These are phyloP conservation scores for Tubosaeta brunneosetosa DNA, from an alignment of 768 basidiomycete species.

Conservation along the genomic window DNA sequence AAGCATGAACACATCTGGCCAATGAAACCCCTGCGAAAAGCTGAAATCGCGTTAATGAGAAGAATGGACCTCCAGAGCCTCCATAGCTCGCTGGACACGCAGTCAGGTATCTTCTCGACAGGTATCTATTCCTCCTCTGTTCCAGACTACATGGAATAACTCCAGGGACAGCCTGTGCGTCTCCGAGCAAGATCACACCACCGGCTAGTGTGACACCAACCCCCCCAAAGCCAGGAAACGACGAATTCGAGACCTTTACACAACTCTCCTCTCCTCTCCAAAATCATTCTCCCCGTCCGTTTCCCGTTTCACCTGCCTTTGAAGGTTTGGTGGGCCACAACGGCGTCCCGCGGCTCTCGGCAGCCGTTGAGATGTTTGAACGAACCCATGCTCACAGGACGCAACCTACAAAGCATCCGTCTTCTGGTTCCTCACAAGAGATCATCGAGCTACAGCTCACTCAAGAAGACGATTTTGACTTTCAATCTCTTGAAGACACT, in stretches of 20 bases:
- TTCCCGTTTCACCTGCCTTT: slow-evolving; percentile 20
- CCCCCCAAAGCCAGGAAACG: not conserved
- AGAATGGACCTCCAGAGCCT: slow-evolving; percentile 36
- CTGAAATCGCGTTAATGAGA: slow-evolving; percentile 40
- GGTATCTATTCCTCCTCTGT: slow-evolving; percentile 12
- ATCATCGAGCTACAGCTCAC: slow-evolving; percentile 49
- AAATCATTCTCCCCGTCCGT: slow-evolving; percentile 6
- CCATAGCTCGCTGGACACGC: slow-evolving; percentile 11
- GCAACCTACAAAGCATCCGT: slow-evolving; percentile 8
- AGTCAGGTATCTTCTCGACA: slow-evolving; percentile 12
- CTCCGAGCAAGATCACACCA: slow-evolving; percentile 1
- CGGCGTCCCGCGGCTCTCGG: slow-evolving; percentile 3
- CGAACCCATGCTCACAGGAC: slow-evolving; percentile 3
- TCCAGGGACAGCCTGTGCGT: slow-evolving; percentile 4
- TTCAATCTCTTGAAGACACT: slow-evolving; percentile 3
- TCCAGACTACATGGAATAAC: slow-evolving; percentile 1
- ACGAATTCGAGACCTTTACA: slow-evolving; percentile 14
- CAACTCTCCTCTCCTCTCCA: slow-evolving; percentile 21
- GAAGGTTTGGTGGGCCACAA: slow-evolving; percentile 13
- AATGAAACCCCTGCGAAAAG: slow-evolving; percentile 39
- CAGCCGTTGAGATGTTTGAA: slow-evolving; percentile 21
- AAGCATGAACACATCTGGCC: slow-evolving; percentile 43
- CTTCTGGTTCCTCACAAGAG: slow-evolving; percentile 36
- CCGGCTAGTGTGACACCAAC: not conserved
- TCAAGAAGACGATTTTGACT: slow-evolving; percentile 29